Conservation (phyloP, 2,329 filamentous ascomycete genomes). For the Cordyceps pruinosa region DNA sequence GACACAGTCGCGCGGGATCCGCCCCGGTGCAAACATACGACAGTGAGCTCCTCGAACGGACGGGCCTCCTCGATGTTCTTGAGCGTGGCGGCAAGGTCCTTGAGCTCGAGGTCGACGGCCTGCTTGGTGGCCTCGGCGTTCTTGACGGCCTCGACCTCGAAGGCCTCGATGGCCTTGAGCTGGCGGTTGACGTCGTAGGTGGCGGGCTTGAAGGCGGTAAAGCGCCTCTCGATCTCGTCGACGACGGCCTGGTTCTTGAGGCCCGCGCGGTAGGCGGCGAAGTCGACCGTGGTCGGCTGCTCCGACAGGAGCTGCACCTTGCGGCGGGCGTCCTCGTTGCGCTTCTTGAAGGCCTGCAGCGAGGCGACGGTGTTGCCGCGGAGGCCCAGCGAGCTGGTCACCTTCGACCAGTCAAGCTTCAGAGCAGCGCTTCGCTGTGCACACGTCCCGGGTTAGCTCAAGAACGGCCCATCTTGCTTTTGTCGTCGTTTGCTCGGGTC, state of each 20-base stretch:
- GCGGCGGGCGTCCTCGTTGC: slow-evolving; percentile 97
- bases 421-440: slow-evolving; percentile 89
- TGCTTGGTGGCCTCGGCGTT: slow-evolving; percentile 95
- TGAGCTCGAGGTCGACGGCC: slow-evolving; percentile 90
- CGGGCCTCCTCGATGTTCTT: slow-evolving; percentile 95
- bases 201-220: slow-evolving; percentile 82
- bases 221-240: slow-evolving; percentile 96
- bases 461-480: neutral
- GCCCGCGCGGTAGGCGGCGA: slow-evolving; percentile 80
- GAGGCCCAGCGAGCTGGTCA: slow-evolving; percentile 89
- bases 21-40: slow-evolving; percentile 58
- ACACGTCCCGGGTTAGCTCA: neutral
- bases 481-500: neutral
- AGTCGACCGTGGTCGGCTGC: slow-evolving; percentile 82
- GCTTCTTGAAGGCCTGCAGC: slow-evolving; percentile 97
- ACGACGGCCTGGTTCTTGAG: slow-evolving; percentile 96
- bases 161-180: slow-evolving; percentile 96
- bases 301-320: slow-evolving; percentile 80
- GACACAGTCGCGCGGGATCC: slow-evolving; percentile 17
- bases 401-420: slow-evolving; percentile 98
- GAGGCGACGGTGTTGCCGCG: slow-evolving; percentile 88
- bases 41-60: slow-evolving; percentile 94
- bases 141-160: slow-evolving; percentile 94
- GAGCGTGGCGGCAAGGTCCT: slow-evolving; percentile 88
- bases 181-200: slow-evolving; percentile 91